Conservation (phyloP, 2,329 filamentous ascomycete species). For the Fusarium lateritium region DNA sequence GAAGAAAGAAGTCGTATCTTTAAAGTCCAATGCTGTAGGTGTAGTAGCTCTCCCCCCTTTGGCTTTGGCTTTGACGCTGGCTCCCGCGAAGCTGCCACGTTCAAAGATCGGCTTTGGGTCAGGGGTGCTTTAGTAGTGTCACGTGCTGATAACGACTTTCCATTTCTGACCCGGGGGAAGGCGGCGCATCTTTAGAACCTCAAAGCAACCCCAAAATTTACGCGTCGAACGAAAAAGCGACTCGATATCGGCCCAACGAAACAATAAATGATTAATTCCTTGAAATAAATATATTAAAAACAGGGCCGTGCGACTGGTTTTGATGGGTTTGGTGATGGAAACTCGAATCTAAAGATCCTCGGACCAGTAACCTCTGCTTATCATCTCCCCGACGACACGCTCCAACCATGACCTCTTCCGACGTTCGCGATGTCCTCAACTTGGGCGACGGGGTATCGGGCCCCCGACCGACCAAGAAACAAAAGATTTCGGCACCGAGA, state of each 20-base stretch:
- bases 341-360: constrained; percentile 17
- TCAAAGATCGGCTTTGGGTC: constrained; percentile 57
- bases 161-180: not conserved
- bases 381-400: constrained; percentile 27
- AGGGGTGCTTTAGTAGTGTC: constrained; percentile 51
- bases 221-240: constrained; percentile 30
- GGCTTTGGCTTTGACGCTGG: constrained; percentile 31
- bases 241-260: constrained; percentile 22
- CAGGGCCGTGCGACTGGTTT: not conserved
- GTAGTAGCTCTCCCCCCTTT: constrained; percentile 34
- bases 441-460: constrained; percentile 72
- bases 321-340: constrained; percentile 47
- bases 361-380: constrained; percentile 10
- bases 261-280: constrained; percentile 4
- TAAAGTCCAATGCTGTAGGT: constrained; percentile 25
- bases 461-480: constrained; percentile 79
- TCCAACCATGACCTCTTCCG: constrained; percentile 77
- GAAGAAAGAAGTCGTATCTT: constrained; percentile 17
- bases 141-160: constrained; percentile 52
- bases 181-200: constrained; percentile 24
- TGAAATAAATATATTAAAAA: not conserved
- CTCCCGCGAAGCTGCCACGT: constrained; percentile 66
- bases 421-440: constrained; percentile 91
- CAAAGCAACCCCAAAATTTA: constrained; percentile 31
- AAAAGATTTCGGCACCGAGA: constrained; percentile 74